Evolutionary conservation across 768 basidiomycete genomes (phyloP).

Genomic region (Cystofilobasidium capitatum): DNA sequence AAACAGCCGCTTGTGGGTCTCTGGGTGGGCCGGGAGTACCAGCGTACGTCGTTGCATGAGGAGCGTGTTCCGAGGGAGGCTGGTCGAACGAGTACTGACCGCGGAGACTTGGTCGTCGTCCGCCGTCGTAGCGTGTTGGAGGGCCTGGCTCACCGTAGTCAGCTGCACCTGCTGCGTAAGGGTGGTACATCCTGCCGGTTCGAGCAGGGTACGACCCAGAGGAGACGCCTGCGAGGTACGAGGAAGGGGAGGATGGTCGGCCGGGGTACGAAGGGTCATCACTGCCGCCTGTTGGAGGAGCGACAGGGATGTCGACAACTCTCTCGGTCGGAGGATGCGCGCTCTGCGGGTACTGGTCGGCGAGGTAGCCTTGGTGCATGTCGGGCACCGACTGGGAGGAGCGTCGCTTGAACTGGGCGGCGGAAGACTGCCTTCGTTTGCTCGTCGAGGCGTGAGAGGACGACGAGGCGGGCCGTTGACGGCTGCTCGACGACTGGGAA

Average conservation of each 20-base stretch:
- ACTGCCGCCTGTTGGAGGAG: too few species aligned
- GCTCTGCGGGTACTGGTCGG: too few species aligned
- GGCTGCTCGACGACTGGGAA: too few species aligned
- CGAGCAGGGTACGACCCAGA: neutral
- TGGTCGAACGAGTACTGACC: conserved; percentile 5
- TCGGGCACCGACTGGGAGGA: too few species aligned
- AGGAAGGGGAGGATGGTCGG: neutral
- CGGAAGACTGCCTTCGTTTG: neutral
- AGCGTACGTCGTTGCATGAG: too few species aligned
- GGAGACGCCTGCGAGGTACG: neutral
- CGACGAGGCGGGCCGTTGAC: neutral
- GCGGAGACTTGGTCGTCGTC: neutral
- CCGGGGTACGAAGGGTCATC: neutral
- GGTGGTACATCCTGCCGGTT: neutral
- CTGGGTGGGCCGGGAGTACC: too few species aligned
- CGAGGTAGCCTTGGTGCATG: too few species aligned
- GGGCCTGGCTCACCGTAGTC: neutral
- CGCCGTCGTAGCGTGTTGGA: neutral
- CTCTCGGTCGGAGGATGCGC: too few species aligned
- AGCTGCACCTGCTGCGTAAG: neutral
- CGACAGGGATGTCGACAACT: too few species aligned
- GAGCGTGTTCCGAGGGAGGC: too few species aligned
- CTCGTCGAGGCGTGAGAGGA: neutral
- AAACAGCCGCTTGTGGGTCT: too few species aligned
- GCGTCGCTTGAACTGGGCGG: neutral